Evolutionary conservation across 768 basidiomycete genomes (phyloP).

Genomic region (Pleurotus eryngii): DNA sequence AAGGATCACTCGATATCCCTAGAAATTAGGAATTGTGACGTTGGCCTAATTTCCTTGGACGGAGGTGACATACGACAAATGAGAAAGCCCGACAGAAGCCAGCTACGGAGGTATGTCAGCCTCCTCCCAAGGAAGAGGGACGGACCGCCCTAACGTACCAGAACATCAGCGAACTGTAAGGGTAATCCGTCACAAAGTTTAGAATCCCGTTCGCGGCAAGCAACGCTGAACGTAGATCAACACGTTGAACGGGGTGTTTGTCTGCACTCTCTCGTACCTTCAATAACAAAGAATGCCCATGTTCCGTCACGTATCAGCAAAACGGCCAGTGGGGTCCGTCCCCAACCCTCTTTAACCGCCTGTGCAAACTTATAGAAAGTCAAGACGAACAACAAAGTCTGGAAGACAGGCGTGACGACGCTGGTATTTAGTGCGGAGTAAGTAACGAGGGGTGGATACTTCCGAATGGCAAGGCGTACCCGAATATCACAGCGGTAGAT

Average conservation of each 20-base stretch:
- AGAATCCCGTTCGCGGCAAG: not conserved
- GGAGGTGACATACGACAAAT: not conserved
- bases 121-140: too few relatives aligned
- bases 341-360: constrained; percentile 13
- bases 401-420: constrained; percentile 6
- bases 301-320: constrained; percentile 16
- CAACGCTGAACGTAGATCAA: not conserved
- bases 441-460: not conserved
- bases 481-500: constrained; percentile 25
- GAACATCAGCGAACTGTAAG: not conserved
- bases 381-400: constrained; percentile 14
- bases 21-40: too few relatives aligned
- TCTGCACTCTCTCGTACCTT: constrained; percentile 4
- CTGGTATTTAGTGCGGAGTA: not conserved
- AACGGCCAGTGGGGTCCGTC: constrained; percentile 2
- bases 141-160: not conserved
- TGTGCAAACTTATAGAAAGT: constrained; percentile 11
- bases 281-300: constrained; percentile 16
- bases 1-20: not conserved
- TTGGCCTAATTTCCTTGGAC: too few relatives aligned
- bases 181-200: not conserved
- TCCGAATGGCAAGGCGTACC: constrained; percentile 18
- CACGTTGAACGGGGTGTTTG: too few relatives aligned
- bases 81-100: not conserved
- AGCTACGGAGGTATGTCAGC: not conserved